phyloP scores from a whole-genome alignment of 352 stramenopile genomes.

The Globisporangium spinosum region DNA sequence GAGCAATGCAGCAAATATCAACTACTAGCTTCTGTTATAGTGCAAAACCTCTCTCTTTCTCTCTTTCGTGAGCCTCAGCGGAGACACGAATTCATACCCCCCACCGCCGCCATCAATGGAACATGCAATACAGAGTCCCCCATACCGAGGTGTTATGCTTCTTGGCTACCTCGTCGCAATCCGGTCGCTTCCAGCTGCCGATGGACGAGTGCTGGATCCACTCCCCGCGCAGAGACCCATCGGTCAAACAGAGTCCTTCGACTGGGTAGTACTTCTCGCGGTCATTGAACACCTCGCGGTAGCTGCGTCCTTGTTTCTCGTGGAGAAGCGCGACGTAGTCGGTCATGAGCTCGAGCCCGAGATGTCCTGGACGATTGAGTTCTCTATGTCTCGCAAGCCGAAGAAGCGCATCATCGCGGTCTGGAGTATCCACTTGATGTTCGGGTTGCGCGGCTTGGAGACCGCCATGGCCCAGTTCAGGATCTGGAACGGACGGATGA shows the following conservation, averaged over 20 bases:
- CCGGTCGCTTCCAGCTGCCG: slow-evolving; percentile 5
- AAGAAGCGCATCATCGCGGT: slow-evolving; percentile 19
- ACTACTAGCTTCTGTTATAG: not conserved
- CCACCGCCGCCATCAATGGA: not conserved
- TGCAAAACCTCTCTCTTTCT: too few species aligned
- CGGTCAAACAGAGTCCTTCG: slow-evolving; percentile 11
- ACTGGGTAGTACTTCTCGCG: not conserved
- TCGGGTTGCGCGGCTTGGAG: slow-evolving; percentile 7
- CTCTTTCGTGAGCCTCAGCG: too few species aligned
- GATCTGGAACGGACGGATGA: slow-evolving; percentile 19
- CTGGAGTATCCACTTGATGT: slow-evolving; percentile 16
- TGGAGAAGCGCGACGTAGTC: slow-evolving; percentile 23
- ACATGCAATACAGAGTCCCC: not conserved
- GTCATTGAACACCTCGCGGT: slow-evolving; percentile 3
- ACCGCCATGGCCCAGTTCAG: slow-evolving; percentile 24
- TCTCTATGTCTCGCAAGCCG: slow-evolving; percentile 15
- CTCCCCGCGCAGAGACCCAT: not conserved
- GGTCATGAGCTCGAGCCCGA: slow-evolving; percentile 20
- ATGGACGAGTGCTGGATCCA: slow-evolving; percentile 15
- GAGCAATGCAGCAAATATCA: not conserved
- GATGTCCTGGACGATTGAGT: slow-evolving; percentile 23
- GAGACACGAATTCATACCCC: not conserved
- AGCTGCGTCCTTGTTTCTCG: slow-evolving; percentile 12
- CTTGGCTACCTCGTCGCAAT: not conserved
- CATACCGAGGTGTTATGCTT: not conserved